Evolutionary conservation across 805 yeast genomes (phyloP), one percentile per base, ranked within the genome.

Genomic region (Deakozyma indianensis): DNA sequence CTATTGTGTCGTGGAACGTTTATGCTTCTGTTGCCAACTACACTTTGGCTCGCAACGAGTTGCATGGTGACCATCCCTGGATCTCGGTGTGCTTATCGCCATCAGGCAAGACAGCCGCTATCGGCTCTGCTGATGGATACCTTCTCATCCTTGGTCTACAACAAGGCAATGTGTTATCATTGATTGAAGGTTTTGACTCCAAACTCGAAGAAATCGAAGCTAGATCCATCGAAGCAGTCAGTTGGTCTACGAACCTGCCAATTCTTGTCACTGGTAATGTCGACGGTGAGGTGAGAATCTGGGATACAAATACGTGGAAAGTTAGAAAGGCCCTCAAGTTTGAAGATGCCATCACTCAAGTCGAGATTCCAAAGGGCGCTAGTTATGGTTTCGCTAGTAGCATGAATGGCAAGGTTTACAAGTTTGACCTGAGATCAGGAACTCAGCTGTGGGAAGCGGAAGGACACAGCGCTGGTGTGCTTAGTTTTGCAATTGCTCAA

Each of bases 381-480:
- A 52, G 58, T 2, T 52, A 66, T 32, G 67, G 92, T 46, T 64
- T 82, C 32, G 92, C 81, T 0, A 70, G 86, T 3, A 75, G 83
- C 46, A 84, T 85, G 80, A 83, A 87, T 59, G 96, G 97, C 47
- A 75, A 74, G 53, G 75, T 92, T 28, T 80, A 80, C 63, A 78
- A 81, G 61, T 87, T 86, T 83, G 96, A 92, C 62, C 79, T 83
- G 4, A 79, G 96, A 66, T 80, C 87, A 2, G 95, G 95, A 47
- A 77, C 74, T 48, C 79, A 76, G 56, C 63, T 81, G 48, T 83
- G 81, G 66, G 80, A 73, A 27, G 92, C 94, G 51, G 77, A 77
- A 35, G 99, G 98, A 21, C 98, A 92, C 62, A 83, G 82, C 63
- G 83, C 84, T 83, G 97, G 97, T 50, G 79, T 92, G 18, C 71